phyloP scores from a whole-genome alignment of 164 flowering plant species.

The Magnolia officinalis region DNA sequence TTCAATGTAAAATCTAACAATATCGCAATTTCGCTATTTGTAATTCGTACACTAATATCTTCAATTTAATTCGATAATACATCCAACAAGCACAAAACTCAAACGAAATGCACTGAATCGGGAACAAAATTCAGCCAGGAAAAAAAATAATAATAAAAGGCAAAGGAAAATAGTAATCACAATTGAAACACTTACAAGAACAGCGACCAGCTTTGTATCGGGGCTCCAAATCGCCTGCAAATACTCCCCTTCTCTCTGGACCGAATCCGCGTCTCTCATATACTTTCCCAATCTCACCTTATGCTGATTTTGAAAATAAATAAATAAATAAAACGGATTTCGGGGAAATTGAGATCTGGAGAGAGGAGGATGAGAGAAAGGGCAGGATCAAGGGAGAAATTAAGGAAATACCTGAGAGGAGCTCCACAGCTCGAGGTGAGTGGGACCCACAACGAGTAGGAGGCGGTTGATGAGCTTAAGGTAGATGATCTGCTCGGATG shows the following conservation, averaged over 20 bases:
- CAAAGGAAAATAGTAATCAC: not conserved
- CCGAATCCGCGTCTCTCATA: conserved; percentile 65
- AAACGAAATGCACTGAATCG: not conserved
- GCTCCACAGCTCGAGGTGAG: conserved; percentile 93
- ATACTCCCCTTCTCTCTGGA: conserved; percentile 86
- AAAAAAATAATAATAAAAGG: not conserved
- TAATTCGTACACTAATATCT: not conserved
- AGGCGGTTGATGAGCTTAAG: conserved; percentile 63
- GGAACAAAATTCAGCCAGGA: not conserved
- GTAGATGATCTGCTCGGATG: conserved; percentile 66
- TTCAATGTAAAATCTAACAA: not conserved
- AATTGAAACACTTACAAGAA: conserved; percentile 54
- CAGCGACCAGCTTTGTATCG: conserved; percentile 72
- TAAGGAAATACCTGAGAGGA: conserved; percentile 69
- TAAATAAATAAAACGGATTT: not conserved
- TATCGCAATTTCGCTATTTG: too few species aligned
- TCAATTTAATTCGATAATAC: not conserved
- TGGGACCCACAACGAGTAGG: conserved; percentile 72
- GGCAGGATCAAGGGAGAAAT: not conserved
- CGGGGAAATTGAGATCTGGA: not conserved
- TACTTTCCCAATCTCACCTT: conserved; percentile 88
- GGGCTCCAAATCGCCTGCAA: conserved; percentile 88
- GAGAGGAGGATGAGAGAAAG: not conserved
- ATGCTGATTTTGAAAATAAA: conserved; percentile 45
- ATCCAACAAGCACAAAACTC: not conserved